These are phyloP conservation scores for Alternaria sp. DNA, from an alignment of 2,329 filamentous ascomycete genomes.

Conservation along the genomic window DNA sequence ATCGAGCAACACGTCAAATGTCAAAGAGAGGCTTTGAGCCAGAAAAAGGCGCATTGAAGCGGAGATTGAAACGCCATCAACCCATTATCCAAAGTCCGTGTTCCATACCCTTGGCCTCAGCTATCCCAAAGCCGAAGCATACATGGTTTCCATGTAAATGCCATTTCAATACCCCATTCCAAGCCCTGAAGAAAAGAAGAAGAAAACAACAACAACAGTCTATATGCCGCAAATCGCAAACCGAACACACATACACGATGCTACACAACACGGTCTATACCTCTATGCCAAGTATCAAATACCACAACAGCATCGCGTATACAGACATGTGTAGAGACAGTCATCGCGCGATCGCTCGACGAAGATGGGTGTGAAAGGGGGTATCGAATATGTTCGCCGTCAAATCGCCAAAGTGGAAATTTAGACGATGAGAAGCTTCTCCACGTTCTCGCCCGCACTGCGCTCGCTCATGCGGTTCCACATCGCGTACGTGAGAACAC, in stretches of 20 bases:
- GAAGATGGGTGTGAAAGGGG: background rate
- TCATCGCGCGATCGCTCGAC: conserved; percentile 1
- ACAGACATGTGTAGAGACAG: background rate
- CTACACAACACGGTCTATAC: background rate
- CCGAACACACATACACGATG: background rate
- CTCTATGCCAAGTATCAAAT: background rate
- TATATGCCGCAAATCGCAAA: background rate
- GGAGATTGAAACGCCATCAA: background rate
- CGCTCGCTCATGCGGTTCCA: conserved; percentile 44
- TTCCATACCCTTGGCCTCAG: background rate
- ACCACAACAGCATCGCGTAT: background rate
- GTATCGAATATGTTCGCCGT: conserved; percentile 5
- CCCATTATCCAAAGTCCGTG: background rate
- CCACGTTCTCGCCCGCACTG: conserved; percentile 35
- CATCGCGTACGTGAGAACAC: conserved; percentile 36
- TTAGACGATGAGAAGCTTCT: conserved; percentile 41
- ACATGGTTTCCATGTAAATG: background rate
- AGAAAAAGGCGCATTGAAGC: background rate
- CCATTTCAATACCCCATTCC: background rate
- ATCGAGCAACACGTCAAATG: background rate
- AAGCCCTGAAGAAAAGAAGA: background rate
- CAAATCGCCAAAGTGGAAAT: background rate
- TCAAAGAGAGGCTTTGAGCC: background rate
- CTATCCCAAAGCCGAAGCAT: background rate
- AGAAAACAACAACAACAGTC: background rate